These are phyloP conservation scores for Candida ponderosae DNA, from an alignment of 805 yeast species.

Conservation along the genomic window DNA sequence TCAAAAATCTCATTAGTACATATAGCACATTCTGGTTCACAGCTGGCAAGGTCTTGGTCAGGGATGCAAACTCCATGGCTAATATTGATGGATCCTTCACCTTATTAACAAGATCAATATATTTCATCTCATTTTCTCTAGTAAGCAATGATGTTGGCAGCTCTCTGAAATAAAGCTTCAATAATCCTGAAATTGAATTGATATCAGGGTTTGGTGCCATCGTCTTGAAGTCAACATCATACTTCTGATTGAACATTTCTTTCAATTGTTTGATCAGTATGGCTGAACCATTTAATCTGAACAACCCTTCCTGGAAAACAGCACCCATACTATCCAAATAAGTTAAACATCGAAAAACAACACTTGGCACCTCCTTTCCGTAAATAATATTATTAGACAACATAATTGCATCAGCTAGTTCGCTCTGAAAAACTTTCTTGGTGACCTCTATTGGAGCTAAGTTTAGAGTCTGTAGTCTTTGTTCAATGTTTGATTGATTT, in stretches of 20 bases:
- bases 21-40: conserved; percentile 53
- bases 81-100: conserved; percentile 21
- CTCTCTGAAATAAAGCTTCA: conserved; percentile 76
- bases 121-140: conserved; percentile 32
- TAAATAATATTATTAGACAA: conserved; percentile 41
- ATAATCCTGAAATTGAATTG: conserved; percentile 79
- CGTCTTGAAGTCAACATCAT: conserved; percentile 58
- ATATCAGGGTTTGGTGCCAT: conserved; percentile 47
- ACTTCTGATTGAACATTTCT: conserved; percentile 55
- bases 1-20: conserved; percentile 60
- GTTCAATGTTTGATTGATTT: conserved; percentile 17
- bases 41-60: conserved; percentile 35
- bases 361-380: conserved; percentile 53
- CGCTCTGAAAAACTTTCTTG: conserved; percentile 56
- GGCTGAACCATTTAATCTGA: conserved; percentile 85
- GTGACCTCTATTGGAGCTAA: conserved; percentile 14
- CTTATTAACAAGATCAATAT: conserved; percentile 27
- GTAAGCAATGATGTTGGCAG: conserved; percentile 67
- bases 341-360: conserved; percentile 67
- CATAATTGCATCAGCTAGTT: conserved; percentile 41
- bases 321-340: conserved; percentile 62
- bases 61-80: conserved; percentile 23
- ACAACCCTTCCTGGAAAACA: conserved; percentile 82
- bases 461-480: conserved; percentile 23
- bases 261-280: conserved; percentile 63